Evolutionary conservation across 2,329 filamentous ascomycete genomes (phyloP).

Genomic region (Colletotrichum sp.): DNA sequence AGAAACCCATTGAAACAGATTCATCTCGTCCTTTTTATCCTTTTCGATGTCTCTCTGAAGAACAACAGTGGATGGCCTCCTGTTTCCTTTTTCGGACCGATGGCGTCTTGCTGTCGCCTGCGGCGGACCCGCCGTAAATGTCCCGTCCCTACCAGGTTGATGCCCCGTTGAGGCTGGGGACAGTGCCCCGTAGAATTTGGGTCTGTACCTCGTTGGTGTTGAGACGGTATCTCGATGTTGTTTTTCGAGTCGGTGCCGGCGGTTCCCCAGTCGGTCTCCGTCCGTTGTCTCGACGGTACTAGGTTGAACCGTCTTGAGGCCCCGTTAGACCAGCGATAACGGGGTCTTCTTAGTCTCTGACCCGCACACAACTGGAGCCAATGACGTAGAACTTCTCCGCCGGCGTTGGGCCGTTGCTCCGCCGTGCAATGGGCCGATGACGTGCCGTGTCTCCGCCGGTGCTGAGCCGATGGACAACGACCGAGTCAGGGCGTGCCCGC

Average conservation of each 20-base stretch:
- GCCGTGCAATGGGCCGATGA: constrained; percentile 17
- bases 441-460: constrained; percentile 19
- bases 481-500: constrained; percentile 12
- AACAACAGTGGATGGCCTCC: background rate
- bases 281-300: constrained; percentile 18
- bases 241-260: constrained; percentile 11
- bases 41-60: constrained; percentile 2
- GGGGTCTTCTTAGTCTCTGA: background rate
- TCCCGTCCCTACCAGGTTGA: constrained; percentile 7
- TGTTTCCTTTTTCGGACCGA: constrained; percentile 18
- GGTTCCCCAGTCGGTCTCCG: constrained; percentile 15
- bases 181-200: background rate
- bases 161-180: constrained; percentile 7
- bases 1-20: background rate
- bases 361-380: constrained; percentile 10
- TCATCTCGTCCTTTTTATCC: constrained; percentile 17
- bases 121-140: constrained; percentile 16
- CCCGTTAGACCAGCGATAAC: constrained; percentile 8
- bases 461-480: constrained; percentile 5
- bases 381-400: constrained; percentile 20
- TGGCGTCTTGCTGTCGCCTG: constrained; percentile 11
- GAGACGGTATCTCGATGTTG: background rate
- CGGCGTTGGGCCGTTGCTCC: constrained; percentile 12
- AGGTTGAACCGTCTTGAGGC: constrained; percentile 8
- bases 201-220: background rate